Percentiles rank a stretch among this genome's conserved stretches.
phyloP scores from a whole-genome alignment of 1,284 basidiomycete genomes.

The Retiboletus flavoniger region DNA sequence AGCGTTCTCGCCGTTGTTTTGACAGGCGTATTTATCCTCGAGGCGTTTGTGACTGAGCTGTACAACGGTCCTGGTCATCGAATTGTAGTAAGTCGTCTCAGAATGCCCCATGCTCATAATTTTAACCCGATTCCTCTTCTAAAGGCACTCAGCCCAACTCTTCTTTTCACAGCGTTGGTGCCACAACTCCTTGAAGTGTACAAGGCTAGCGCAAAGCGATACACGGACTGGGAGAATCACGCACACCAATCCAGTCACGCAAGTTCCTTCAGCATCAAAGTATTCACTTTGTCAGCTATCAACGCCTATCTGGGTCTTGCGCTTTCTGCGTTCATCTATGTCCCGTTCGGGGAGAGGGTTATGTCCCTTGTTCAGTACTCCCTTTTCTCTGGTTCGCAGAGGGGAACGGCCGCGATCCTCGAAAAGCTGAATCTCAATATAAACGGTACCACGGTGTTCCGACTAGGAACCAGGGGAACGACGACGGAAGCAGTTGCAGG shows the following conservation, averaged over 20 bases:
- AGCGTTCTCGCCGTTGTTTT: slow-evolving; percentile 67
- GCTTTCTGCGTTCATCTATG: slow-evolving; percentile 87
- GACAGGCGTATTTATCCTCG: slow-evolving; percentile 81
- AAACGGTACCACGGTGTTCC: slow-evolving; percentile 24
- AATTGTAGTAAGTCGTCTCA: slow-evolving; percentile 58
- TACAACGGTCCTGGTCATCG: slow-evolving; percentile 86
- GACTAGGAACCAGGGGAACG: slow-evolving; percentile 15
- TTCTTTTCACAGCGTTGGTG: slow-evolving; percentile 80
- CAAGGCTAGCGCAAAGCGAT: slow-evolving; percentile 61
- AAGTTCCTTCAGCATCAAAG: slow-evolving; percentile 85
- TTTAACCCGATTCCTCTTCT: not conserved
- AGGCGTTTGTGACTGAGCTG: slow-evolving; percentile 81
- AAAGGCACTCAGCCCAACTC: slow-evolving; percentile 79
- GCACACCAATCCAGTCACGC: slow-evolving; percentile 74
- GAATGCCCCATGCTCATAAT: not conserved
- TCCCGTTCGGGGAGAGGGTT: slow-evolving; percentile 84
- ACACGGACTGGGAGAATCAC: slow-evolving; percentile 94
- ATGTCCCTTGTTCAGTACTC: slow-evolving; percentile 59
- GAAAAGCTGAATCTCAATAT: slow-evolving; percentile 27
- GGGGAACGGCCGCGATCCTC: slow-evolving; percentile 16
- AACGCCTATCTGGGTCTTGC: slow-evolving; percentile 87
- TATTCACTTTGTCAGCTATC: slow-evolving; percentile 85
- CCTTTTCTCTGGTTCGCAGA: slow-evolving; percentile 38
- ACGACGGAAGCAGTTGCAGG: slow-evolving; percentile 13
- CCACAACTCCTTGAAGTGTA: slow-evolving; percentile 84